These are phyloP conservation scores for Thraustochytrium aureum DNA, from an alignment of 352 stramenopile genomes.

Conservation along the genomic window DNA sequence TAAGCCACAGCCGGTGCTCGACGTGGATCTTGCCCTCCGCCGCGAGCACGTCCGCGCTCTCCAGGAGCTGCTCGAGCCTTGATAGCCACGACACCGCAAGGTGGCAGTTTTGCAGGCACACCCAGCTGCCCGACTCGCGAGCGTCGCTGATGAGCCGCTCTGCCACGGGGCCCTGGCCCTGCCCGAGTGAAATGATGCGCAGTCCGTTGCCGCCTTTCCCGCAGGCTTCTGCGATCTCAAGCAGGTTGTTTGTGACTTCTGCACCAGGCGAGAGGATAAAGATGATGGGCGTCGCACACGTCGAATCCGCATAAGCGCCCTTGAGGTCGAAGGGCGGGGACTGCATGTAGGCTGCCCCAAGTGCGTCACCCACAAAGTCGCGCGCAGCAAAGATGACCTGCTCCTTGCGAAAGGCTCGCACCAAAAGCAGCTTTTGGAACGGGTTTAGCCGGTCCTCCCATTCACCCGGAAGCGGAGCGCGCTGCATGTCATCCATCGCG, in stretches of 20 bases:
- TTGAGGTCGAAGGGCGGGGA: slow-evolving; percentile 86
- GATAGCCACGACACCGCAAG: slow-evolving; percentile 82
- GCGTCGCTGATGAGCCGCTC: slow-evolving; percentile 84
- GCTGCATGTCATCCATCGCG: slow-evolving; percentile 72
- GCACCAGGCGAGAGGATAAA: slow-evolving; percentile 88
- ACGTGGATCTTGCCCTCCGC: slow-evolving; percentile 67
- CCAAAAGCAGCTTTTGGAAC: slow-evolving; percentile 82
- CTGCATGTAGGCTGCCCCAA: slow-evolving; percentile 80
- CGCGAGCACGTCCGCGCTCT: slow-evolving; percentile 64
- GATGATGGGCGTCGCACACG: slow-evolving; percentile 83
- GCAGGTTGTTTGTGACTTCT: slow-evolving; percentile 89
- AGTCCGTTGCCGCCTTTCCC: slow-evolving; percentile 75
- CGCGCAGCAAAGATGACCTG: slow-evolving; percentile 80
- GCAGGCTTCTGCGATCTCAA: slow-evolving; percentile 73
- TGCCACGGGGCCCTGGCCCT: slow-evolving; percentile 86
- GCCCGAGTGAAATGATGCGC: slow-evolving; percentile 89
- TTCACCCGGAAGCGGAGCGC: slow-evolving; percentile 66
- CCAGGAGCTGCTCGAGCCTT: slow-evolving; percentile 79
- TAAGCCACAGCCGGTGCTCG: slow-evolving; percentile 90
- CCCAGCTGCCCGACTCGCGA: slow-evolving; percentile 83
- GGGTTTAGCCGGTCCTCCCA: slow-evolving; percentile 71
- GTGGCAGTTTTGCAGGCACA: slow-evolving; percentile 93
- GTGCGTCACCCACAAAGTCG: slow-evolving; percentile 72
- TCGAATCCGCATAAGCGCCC: slow-evolving; percentile 85
- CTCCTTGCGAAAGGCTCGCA: slow-evolving; percentile 82